phyloP scores from a whole-genome alignment of 257 asterid species.

The Dorcoceras hygrometricum region DNA sequence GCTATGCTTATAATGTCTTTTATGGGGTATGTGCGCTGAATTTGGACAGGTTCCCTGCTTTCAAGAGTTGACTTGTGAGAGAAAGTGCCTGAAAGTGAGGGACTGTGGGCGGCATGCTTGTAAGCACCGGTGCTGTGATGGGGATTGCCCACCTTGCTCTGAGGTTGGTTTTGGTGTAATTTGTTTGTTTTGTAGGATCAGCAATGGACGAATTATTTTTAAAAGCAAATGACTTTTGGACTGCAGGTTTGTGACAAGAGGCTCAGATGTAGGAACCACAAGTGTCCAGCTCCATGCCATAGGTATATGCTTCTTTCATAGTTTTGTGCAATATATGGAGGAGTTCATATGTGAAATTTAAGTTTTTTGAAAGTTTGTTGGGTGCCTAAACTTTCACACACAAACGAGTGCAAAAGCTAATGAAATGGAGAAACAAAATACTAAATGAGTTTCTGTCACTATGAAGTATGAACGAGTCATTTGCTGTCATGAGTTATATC shows the following conservation, averaged over 20 bases:
- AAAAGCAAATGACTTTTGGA: conserved; percentile 17
- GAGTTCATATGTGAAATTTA: conserved; percentile 13
- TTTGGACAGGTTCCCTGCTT: conserved; percentile 83
- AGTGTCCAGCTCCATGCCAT: conserved; percentile 97
- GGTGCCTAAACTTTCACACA: background rate
- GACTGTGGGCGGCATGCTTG: conserved; percentile 93
- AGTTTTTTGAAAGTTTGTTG: conserved; percentile 1
- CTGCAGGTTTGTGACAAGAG: conserved; percentile 81
- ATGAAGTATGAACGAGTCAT: conserved; percentile 8
- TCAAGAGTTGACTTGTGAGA: conserved; percentile 90
- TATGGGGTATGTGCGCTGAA: conserved; percentile 38
- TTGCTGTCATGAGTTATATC: conserved; percentile 5
- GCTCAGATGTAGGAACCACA: conserved; percentile 94
- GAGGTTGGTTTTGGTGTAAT: conserved; percentile 51
- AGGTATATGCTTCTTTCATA: conserved; percentile 43
- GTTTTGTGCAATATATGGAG: conserved; percentile 16
- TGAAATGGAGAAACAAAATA: background rate
- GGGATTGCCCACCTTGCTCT: conserved; percentile 93
- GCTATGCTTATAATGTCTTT: conserved; percentile 11
- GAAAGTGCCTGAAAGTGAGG: conserved; percentile 79
- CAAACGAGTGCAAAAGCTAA: background rate
- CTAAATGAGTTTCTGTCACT: background rate
- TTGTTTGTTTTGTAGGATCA: background rate
- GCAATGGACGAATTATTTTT: conserved; percentile 3
- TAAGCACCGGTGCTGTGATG: conserved; percentile 92